Conservation (phyloP, 306 rosid species). For the Dalbergia cochinchinensis region DNA sequence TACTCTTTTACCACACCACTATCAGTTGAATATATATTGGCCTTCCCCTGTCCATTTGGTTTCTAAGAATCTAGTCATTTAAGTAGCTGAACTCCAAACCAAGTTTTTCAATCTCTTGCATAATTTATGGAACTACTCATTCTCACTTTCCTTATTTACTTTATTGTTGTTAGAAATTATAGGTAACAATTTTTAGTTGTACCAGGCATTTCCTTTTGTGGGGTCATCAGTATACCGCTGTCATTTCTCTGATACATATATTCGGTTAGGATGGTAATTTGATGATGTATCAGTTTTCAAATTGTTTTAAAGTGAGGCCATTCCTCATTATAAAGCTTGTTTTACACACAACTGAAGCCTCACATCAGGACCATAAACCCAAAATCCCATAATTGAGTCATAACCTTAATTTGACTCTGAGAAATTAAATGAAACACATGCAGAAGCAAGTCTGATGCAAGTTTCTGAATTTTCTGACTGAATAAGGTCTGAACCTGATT, state of each 20-base stretch:
- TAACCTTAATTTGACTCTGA: constrained; percentile 8
- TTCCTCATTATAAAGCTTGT: constrained; percentile 31
- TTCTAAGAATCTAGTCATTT: constrained; percentile 13
- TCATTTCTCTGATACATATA: background rate
- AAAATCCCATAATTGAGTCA: constrained; percentile 7
- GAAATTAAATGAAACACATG: constrained; percentile 31
- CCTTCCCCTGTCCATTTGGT: constrained; percentile 29
- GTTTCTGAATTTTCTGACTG: constrained; percentile 26
- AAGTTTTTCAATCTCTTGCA: background rate
- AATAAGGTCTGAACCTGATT: constrained; percentile 31
- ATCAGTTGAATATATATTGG: constrained; percentile 3
- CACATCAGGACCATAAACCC: background rate
- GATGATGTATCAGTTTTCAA: background rate
- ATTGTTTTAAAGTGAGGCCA: constrained; percentile 9
- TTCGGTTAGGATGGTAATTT: background rate
- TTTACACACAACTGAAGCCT: constrained; percentile 3
- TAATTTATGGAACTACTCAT: background rate
- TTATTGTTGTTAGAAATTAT: background rate
- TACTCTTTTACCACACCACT: background rate
- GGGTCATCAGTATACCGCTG: constrained; percentile 3
- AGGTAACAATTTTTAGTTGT: background rate
- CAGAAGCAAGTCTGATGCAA: constrained; percentile 21
- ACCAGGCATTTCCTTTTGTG: background rate
- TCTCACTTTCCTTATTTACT: background rate
- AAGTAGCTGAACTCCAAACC: constrained; percentile 9